Evolutionary conservation across 768 basidiomycete genomes (phyloP), one percentile per base, ranked within the genome.

Genomic region (Chiua virens): DNA sequence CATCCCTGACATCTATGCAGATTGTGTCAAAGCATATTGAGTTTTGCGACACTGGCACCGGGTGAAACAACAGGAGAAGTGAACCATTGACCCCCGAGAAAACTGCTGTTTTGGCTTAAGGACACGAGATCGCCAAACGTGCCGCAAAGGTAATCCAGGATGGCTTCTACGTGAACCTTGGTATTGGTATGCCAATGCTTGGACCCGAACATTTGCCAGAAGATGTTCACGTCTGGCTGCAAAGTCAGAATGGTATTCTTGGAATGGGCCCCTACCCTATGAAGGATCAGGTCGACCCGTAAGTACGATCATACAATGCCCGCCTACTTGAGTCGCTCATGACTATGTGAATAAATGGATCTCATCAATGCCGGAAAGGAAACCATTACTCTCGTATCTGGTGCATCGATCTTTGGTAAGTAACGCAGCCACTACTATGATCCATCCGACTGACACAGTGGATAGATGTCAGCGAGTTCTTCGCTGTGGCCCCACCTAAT

Each of bases 311-410:
- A n/a, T 36, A 39, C 25, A 15, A n/a, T 2, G 22, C 18, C 17
- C 25, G 18, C 9, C 58, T 27, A 15, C n/a, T 32, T 21, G 1
- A 22, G 11, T 53, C 6, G 56, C 50, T 52, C 35, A 57, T 40
- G 18, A 39, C 36, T n/a, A n/a, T 34, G 20, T 54, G 8, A 57
- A 91, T 54, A 8, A 58, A 91, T 89, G 35, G 93, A 97, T 68
- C 80, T 95, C 57, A 89, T 96, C 62, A 97, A 97, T 59, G 94
- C 93, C 37, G 93, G 93, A 20, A 97, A 97, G 68, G 92, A 96
- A 71, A 94, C 92, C 6, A 83, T 97, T 42, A 97, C 95, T 6
- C 78, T 98, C 10, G 76, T 97, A 21, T 92, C 93, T 22, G 95
- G 95, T 22, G 91, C 93, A 25, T 87, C 94, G 5, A 73, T 93